phyloP scores from a whole-genome alignment of 2,329 filamentous ascomycete species.

The Alternaria angustiovoidea region DNA sequence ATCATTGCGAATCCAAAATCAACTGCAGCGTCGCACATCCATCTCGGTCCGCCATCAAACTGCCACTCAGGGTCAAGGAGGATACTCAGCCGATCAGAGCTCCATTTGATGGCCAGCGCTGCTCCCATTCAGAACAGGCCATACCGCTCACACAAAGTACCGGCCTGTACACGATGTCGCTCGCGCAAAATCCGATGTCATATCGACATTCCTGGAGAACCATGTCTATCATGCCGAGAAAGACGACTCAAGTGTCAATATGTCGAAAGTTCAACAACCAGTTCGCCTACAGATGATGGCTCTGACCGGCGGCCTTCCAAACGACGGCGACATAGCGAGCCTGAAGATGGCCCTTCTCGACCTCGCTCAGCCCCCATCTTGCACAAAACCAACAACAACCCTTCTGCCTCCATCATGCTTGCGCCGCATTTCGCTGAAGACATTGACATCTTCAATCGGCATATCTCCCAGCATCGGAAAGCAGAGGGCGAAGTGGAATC shows the following conservation, averaged over 20 bases:
- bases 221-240: conserved; percentile 52
- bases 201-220: conserved; percentile 50
- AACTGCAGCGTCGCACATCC: neutral
- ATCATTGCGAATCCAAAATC: neutral
- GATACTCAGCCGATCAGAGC: neutral
- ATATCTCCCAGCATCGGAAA: conserved; percentile 46
- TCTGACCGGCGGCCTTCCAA: conserved; percentile 36
- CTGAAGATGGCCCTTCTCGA: conserved; percentile 30
- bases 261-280: conserved; percentile 35
- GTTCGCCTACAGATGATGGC: conserved; percentile 34
- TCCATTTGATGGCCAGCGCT: conserved; percentile 41
- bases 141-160: conserved; percentile 54
- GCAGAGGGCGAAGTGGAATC: conserved; percentile 39
- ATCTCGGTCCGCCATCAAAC: neutral
- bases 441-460: conserved; percentile 51
- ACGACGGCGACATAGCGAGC: conserved; percentile 38
- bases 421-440: conserved; percentile 54
- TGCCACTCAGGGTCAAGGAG: neutral
- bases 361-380: conserved; percentile 37
- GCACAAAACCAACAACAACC: conserved; percentile 41
- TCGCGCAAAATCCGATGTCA: conserved; percentile 54
- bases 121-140: conserved; percentile 48
- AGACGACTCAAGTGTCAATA: conserved; percentile 50
- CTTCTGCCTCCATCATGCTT: conserved; percentile 51
- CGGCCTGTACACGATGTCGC: conserved; percentile 53